Evolutionary conservation across 331 rosid genomes (phyloP).

Genomic region (Malus hybrid): DNA sequence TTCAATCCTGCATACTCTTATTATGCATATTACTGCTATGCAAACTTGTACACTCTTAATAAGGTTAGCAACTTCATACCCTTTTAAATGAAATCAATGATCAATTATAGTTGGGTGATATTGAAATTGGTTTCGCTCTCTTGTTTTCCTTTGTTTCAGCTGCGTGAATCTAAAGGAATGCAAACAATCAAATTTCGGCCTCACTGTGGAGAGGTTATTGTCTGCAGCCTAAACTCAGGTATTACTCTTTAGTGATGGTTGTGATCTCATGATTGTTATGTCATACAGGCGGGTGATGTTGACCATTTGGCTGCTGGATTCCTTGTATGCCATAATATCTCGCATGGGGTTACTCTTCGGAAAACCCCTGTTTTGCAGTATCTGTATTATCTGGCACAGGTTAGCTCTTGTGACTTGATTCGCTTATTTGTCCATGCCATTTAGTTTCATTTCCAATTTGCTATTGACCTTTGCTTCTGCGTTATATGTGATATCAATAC

Average conservation of each 20-base stretch:
- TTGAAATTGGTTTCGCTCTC: not conserved
- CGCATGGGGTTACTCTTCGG: slow-evolving; percentile 67
- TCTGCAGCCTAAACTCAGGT: not conserved
- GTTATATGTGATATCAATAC: not conserved
- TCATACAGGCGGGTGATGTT: slow-evolving; percentile 61
- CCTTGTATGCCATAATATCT: slow-evolving; percentile 70
- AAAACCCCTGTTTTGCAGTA: slow-evolving; percentile 79
- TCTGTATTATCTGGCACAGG: slow-evolving; percentile 75
- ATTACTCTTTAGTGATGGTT: slow-evolving; percentile 6
- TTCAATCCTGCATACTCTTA: slow-evolving; percentile 76
- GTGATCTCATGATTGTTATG: slow-evolving; percentile 4
- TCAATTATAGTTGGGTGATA: not conserved
- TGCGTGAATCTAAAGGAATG: slow-evolving; percentile 73
- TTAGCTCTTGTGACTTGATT: slow-evolving; percentile 4
- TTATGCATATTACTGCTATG: slow-evolving; percentile 60
- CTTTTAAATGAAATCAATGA: not conserved
- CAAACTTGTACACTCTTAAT: slow-evolving; percentile 62
- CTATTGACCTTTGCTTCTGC: not conserved
- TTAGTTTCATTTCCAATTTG: not conserved
- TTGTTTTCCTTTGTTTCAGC: slow-evolving; percentile 32
- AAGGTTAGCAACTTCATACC: slow-evolving; percentile 33
- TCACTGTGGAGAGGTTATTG: slow-evolving; percentile 74
- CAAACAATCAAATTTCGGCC: slow-evolving; percentile 63
- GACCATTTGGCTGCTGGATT: slow-evolving; percentile 81
- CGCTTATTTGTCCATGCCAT: not conserved